Percentiles rank a stretch among this genome's conserved stretches.
These are phyloP conservation scores for Sugiyamaella sp. DNA, from an alignment of 1,139 yeast genomes.

Conservation along the genomic window DNA sequence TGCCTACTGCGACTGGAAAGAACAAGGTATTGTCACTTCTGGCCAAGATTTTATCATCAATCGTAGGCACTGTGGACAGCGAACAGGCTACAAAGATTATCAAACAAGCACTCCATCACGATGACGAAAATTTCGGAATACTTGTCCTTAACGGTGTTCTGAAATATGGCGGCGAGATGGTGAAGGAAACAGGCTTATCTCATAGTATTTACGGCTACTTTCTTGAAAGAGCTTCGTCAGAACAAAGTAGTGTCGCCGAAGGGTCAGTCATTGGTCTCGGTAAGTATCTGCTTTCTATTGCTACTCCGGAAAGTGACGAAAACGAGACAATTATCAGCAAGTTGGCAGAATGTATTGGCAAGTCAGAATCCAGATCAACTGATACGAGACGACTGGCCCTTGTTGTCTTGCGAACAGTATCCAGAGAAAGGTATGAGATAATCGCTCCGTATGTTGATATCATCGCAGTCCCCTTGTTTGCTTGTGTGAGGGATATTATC, in stretches of 20 bases:
- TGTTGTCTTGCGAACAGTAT: constrained; percentile 74
- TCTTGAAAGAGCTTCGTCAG: constrained; percentile 50
- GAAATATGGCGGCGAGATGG: constrained; percentile 69
- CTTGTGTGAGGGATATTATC: constrained; percentile 79
- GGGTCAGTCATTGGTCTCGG: constrained; percentile 85
- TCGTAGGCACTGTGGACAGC: constrained; percentile 64
- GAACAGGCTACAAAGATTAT: constrained; percentile 67
- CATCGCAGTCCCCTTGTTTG: constrained; percentile 74
- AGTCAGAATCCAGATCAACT: constrained; percentile 64
- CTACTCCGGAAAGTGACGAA: constrained; percentile 28
- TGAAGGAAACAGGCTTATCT: constrained; percentile 55
- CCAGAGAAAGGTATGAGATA: constrained; percentile 58
- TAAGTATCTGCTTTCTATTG: constrained; percentile 58
- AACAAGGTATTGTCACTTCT: constrained; percentile 52
- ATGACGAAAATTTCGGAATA: constrained; percentile 56
- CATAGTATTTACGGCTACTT: constrained; percentile 55
- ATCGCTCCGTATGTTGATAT: constrained; percentile 57
- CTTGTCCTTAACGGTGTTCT: constrained; percentile 79
- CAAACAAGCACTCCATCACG: constrained; percentile 56
- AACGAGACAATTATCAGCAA: constrained; percentile 24
- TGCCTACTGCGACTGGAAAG: constrained; percentile 16
- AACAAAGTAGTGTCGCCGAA: constrained; percentile 64
- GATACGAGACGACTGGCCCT: constrained; percentile 82
- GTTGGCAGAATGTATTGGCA: constrained; percentile 53
- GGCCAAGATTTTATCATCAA: constrained; percentile 77